Conservation (phyloP, 345 rosid species). For the Hypericum perforatum region DNA sequence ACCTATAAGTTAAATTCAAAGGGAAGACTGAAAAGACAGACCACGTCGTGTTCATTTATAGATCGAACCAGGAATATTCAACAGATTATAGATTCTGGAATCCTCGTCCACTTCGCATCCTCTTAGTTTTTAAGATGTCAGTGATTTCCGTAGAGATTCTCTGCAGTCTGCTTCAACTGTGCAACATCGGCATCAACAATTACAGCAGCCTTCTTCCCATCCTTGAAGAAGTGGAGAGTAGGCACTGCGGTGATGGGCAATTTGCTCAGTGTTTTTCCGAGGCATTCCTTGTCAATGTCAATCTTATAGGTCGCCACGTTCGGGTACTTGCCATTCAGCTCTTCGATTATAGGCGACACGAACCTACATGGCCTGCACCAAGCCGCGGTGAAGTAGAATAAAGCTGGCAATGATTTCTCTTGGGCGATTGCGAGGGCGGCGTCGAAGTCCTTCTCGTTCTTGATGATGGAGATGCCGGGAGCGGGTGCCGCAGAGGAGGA, state of each 20-base stretch:
- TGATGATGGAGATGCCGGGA: constrained; percentile 30
- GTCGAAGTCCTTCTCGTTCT: constrained; percentile 44
- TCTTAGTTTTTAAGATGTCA: no score
- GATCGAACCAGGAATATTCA: no score
- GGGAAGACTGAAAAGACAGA: no score
- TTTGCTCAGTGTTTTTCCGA: constrained; percentile 30
- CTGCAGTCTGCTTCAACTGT: constrained; percentile 46
- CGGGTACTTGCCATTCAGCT: constrained; percentile 50
- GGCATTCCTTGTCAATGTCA: constrained; percentile 69
- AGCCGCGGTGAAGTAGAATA: constrained; percentile 70
- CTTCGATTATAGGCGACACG: constrained; percentile 47
- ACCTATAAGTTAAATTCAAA: no score
- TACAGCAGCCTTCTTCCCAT: constrained; percentile 53
- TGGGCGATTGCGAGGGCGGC: constrained; percentile 34
- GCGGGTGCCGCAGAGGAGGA: neutral
- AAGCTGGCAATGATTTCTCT: constrained; percentile 45
- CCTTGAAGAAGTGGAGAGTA: constrained; percentile 51
- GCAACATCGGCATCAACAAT: constrained; percentile 56
- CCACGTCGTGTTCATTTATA: no score
- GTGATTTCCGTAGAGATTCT: constrained; percentile 48
- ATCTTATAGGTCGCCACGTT: constrained; percentile 54
- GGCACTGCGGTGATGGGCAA: constrained; percentile 61
- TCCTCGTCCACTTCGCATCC: no score
- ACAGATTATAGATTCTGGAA: no score
- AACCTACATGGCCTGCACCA: constrained; percentile 90